Evolutionary conservation across 805 yeast genomes (phyloP).

Genomic region (Candida montana): DNA sequence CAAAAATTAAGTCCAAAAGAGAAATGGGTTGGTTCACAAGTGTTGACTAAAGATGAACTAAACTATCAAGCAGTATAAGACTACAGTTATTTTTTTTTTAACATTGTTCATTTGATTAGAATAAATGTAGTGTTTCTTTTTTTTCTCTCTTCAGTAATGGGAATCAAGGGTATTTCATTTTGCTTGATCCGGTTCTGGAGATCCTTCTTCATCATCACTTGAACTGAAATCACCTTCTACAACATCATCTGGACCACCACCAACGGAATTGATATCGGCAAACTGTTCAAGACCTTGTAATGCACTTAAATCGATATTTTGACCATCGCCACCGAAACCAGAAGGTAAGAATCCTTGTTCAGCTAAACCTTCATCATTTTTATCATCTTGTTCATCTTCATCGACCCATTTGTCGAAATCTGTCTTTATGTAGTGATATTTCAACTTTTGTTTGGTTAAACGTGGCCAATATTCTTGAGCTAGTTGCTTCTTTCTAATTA

Average conservation of each 20-base stretch:
- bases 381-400: slow-evolving; percentile 83
- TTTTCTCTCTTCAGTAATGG: background rate
- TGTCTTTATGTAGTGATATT: slow-evolving; percentile 77
- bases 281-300: slow-evolving; percentile 18
- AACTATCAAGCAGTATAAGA: slow-evolving; percentile 49
- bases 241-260: slow-evolving; percentile 7
- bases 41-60: slow-evolving; percentile 48
- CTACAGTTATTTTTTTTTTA: no score
- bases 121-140: no score
- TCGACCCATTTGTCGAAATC: slow-evolving; percentile 98
- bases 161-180: background rate
- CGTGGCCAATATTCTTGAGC: slow-evolving; percentile 92
- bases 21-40: slow-evolving; percentile 72
- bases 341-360: slow-evolving; percentile 29
- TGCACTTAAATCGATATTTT: slow-evolving; percentile 20
- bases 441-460: slow-evolving; percentile 79
- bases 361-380: slow-evolving; percentile 26
- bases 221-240: slow-evolving; percentile 27
- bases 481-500: slow-evolving; percentile 62
- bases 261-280: slow-evolving; percentile 1
- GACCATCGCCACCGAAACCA: slow-evolving; percentile 37
- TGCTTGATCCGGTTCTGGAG: background rate
- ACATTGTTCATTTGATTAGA: no score
- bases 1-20: slow-evolving; percentile 61
- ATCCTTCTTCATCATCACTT: slow-evolving; percentile 29